These are phyloP conservation scores for Aeminium ludgeri DNA, from an alignment of 495 filamentous ascomycete species.

Conservation along the genomic window DNA sequence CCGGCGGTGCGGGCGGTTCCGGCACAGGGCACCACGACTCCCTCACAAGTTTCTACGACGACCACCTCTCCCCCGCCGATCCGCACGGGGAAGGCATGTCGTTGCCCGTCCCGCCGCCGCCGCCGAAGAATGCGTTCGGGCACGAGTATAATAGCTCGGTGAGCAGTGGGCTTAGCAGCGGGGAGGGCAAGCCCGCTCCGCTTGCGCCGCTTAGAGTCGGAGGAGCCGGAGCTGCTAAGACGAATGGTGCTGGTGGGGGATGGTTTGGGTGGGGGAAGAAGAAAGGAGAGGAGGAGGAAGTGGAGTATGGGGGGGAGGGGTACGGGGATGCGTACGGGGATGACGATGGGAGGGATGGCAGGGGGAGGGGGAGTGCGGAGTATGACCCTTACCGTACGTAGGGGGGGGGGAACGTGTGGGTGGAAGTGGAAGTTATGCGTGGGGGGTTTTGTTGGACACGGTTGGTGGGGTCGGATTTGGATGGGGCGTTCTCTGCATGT, in stretches of 20 bases:
- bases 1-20: too few relatives aligned
- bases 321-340: background rate
- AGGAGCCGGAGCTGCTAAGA: background rate
- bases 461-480: background rate
- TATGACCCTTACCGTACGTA: conserved; percentile 4
- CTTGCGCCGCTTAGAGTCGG: background rate
- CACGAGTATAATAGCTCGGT: too few relatives aligned
- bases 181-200: background rate
- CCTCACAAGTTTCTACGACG: conserved; percentile 12
- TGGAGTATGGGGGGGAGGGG: background rate
- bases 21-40: too few relatives aligned
- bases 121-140: too few relatives aligned
- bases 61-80: background rate
- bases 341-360: background rate
- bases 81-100: background rate
- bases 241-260: conserved; percentile 2
- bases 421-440: background rate
- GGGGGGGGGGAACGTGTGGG: background rate
- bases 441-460: background rate
- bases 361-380: background rate
- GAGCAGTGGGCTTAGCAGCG: too few relatives aligned
- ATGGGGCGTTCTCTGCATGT: too few relatives aligned
- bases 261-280: conserved; percentile 14
- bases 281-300: conserved; percentile 1
- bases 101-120: background rate